Conservation (phyloP, 768 basidiomycete species). For the Suillus lakei region DNA sequence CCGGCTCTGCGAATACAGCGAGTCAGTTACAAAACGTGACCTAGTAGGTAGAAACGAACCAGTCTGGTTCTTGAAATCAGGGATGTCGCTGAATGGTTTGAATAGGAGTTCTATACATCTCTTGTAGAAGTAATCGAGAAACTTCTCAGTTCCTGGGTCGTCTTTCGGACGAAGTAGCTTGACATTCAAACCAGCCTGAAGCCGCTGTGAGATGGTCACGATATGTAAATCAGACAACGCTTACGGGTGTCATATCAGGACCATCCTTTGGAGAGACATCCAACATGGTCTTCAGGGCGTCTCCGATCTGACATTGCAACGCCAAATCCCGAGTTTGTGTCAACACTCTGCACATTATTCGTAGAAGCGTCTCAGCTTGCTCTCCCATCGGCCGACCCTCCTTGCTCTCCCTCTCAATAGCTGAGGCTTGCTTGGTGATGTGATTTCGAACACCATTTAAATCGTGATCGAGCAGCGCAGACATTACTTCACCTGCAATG, state of each 20-base stretch:
- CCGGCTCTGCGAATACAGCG: constrained; percentile 44
- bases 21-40: constrained; percentile 3
- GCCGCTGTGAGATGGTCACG: constrained; percentile 13
- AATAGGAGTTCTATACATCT: constrained; percentile 77
- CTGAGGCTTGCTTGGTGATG: constrained; percentile 79
- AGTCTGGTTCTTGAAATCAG: constrained; percentile 62
- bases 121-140: constrained; percentile 94
- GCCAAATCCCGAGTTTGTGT: constrained; percentile 82
- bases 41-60: constrained; percentile 33
- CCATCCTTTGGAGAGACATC: constrained; percentile 65
- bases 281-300: constrained; percentile 81
- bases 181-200: constrained; percentile 36
- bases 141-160: constrained; percentile 85
- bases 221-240: constrained; percentile 9
- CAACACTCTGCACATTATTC: constrained; percentile 77
- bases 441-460: constrained; percentile 84
- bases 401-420: constrained; percentile 68
- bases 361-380: constrained; percentile 74
- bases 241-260: constrained; percentile 43
- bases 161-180: constrained; percentile 71
- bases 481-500: constrained; percentile 84
- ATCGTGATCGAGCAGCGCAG: constrained; percentile 89
- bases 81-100: constrained; percentile 75
- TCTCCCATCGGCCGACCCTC: constrained; percentile 59
- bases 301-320: constrained; percentile 89